phyloP scores from a whole-genome alignment of 441 rosid genomes.

The Arabidopsis hybrid region DNA sequence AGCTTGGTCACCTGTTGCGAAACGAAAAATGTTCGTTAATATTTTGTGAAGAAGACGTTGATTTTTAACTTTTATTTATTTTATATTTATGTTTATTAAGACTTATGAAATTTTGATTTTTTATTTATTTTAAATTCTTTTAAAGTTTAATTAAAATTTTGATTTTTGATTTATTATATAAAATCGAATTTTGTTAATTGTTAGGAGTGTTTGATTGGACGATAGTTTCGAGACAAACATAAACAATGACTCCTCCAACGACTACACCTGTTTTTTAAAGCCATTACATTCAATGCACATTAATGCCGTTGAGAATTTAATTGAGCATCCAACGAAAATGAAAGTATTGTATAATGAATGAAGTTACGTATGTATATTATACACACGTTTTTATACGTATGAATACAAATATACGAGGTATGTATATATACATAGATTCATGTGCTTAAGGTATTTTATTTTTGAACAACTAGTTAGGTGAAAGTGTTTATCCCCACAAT shows the following conservation, averaged over 20 bases:
- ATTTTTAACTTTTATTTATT: too few species aligned
- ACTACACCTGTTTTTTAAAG: constrained; percentile 37
- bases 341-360: background rate
- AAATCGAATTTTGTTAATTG: too few species aligned
- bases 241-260: constrained; percentile 36
- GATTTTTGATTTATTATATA: too few species aligned
- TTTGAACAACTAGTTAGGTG: too few species aligned
- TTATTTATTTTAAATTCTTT: background rate
- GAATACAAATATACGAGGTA: too few species aligned
- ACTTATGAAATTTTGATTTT: background rate
- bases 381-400: background rate
- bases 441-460: too few species aligned
- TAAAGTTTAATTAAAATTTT: too few species aligned
- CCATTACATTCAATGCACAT: constrained; percentile 25
- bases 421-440: too few species aligned
- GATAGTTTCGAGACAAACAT: constrained; percentile 32
- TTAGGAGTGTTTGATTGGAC: constrained; percentile 20
- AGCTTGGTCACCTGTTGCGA: constrained; percentile 74
- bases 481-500: too few species aligned
- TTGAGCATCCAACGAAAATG: background rate
- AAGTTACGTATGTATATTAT: background rate
- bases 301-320: constrained; percentile 5
- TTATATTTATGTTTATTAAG: background rate
- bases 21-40: background rate
- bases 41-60: too few species aligned